phyloP scores from a whole-genome alignment of 768 basidiomycete species.

The Tubosaeta brunneosetosa region DNA sequence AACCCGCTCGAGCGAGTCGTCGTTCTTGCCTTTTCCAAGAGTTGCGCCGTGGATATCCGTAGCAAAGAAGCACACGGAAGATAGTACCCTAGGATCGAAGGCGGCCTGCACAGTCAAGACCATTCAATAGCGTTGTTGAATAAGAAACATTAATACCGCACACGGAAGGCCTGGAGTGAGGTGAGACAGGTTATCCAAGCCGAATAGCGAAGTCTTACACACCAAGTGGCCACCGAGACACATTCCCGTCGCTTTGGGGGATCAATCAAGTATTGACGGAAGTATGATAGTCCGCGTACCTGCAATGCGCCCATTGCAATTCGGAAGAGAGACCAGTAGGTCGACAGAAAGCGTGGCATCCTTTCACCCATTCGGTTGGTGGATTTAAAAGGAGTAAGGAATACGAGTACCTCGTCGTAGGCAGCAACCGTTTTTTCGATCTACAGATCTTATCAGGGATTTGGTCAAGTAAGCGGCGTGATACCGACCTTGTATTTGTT shows the following conservation, averaged over 20 bases:
- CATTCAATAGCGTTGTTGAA: constrained; percentile 1
- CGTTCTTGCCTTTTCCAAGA: constrained; percentile 78
- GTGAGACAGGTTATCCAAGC: not conserved
- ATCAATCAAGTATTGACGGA: constrained; percentile 1
- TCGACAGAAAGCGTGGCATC: constrained; percentile 79
- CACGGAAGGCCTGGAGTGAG: constrained; percentile 46
- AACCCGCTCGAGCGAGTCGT: constrained; percentile 75
- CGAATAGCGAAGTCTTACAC: constrained; percentile 19
- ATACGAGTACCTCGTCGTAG: constrained; percentile 70
- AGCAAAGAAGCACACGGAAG: constrained; percentile 91
- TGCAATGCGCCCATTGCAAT: constrained; percentile 91
- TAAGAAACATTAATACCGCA: constrained; percentile 19
- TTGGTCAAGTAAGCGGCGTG: not conserved
- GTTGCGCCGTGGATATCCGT: constrained; percentile 90
- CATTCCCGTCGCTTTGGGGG: constrained; percentile 73
- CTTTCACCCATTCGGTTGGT: constrained; percentile 32
- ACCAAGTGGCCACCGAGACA: constrained; percentile 86
- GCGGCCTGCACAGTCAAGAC: constrained; percentile 54
- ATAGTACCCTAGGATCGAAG: constrained; percentile 76
- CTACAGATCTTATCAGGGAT: constrained; percentile 37
- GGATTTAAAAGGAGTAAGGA: not conserved
- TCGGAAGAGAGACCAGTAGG: constrained; percentile 61
- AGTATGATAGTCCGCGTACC: constrained; percentile 37
- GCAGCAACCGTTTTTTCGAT: constrained; percentile 83
- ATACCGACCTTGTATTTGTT: constrained; percentile 77